Evolutionary conservation across 1,139 yeast species (phyloP), one percentile per base, ranked within the genome.

Genomic region (Taphrina sp.): DNA sequence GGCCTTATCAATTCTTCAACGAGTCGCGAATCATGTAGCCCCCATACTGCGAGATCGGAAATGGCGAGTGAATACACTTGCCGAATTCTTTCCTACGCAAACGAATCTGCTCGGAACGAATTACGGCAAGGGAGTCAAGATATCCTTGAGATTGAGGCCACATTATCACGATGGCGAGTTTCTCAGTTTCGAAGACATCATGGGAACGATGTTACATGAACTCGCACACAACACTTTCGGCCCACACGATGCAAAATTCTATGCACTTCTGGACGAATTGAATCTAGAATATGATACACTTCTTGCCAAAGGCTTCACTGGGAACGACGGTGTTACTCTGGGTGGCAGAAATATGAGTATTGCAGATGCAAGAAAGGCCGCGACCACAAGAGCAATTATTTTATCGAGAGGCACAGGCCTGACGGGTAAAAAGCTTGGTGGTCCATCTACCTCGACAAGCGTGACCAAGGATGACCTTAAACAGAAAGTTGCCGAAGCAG

Each of bases 131-230:
- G 97, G 97, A 0, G 74, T 73, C 60, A 85, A 85, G 68, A 82
- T 92, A 19, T 76, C 85, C 68, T 65, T 92, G 8, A 70, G 97
- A 57, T 72, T 92, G 45, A 72, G 97, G 57, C 46, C 28, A 23
- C 77, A 77, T 41, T 78, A 81, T 19, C 69, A 73, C 22, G 79
- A 84, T 65, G 79, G 78, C 35, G 65, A 72, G 69, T 89, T 90
- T 66, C 69, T 81, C 23, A 83, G 90, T 0, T 72, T 84, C 68
- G 79, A 82, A 12, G 83, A 81, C 54, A 70, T 89, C 1, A 66
- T 90, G 14, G 95, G 90, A 0, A 88, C 96, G 0, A 78, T 89
- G 80, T 72, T 92, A 8, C 98, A 92, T 68, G 98, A 92, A 67
- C 72, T 92, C 43, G 79, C 89, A 1, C 98, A 92, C 66, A 90